Percentiles rank a stretch among this genome's conserved stretches.
Evolutionary conservation across 2,329 filamentous ascomycete species (phyloP).

Genomic region (Beauveria australis): DNA sequence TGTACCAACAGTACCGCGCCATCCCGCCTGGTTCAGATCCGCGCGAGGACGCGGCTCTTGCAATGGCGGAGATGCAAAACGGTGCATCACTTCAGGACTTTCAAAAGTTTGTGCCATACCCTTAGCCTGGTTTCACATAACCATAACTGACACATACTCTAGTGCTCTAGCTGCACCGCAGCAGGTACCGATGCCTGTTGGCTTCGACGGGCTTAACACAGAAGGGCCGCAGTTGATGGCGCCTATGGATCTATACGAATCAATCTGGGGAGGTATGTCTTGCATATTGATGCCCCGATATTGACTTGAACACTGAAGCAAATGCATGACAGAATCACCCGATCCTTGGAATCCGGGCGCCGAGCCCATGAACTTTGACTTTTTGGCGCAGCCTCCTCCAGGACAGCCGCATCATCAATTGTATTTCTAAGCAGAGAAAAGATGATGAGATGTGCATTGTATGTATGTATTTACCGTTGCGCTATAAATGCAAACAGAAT

Average conservation of each 20-base stretch:
- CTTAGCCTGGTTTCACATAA: constrained; percentile 12
- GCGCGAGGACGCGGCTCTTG: constrained; percentile 53
- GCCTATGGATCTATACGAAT: constrained; percentile 60
- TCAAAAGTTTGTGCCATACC: constrained; percentile 26
- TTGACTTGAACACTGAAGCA: background rate
- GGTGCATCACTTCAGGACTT: constrained; percentile 41
- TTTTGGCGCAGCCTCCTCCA: constrained; percentile 49
- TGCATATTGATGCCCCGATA: background rate
- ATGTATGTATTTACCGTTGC: background rate
- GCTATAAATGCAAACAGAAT: background rate
- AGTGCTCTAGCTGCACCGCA: constrained; percentile 29
- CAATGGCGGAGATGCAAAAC: constrained; percentile 59
- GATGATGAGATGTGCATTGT: background rate
- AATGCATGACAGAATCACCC: constrained; percentile 40
- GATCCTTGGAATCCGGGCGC: constrained; percentile 50
- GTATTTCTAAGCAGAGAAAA: constrained; percentile 37
- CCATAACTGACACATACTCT: constrained; percentile 14
- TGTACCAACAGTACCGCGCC: constrained; percentile 20
- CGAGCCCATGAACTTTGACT: constrained; percentile 53
- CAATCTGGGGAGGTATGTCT: constrained; percentile 57
- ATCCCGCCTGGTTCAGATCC: constrained; percentile 34
- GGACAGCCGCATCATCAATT: constrained; percentile 51
- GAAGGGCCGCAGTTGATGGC: constrained; percentile 54
- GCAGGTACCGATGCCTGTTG: constrained; percentile 27
- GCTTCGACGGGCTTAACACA: constrained; percentile 41